Conservation (phyloP, 495 filamentous ascomycete species). For the Penicillium subrubescens region DNA sequence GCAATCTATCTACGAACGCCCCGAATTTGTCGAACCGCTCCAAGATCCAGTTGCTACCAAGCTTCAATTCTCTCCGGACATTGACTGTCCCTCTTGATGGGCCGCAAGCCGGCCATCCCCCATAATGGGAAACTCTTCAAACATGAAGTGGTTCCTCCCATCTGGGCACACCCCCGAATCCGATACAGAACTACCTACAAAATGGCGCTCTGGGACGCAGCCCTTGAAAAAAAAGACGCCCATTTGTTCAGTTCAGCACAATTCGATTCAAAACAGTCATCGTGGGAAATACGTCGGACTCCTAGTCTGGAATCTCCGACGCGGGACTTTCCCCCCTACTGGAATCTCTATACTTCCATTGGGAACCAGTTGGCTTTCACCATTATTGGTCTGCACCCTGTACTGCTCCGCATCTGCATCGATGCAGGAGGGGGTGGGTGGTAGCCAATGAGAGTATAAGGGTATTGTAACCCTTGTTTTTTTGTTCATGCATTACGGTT, state of each 20-base stretch:
- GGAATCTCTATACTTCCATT: slow-evolving; percentile 14
- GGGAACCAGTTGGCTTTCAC: neutral
- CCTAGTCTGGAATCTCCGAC: slow-evolving; percentile 11
- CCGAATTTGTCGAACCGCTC: slow-evolving; percentile 7
- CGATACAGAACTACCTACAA: slow-evolving; percentile 4
- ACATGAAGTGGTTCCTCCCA: neutral
- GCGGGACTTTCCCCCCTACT: slow-evolving; percentile 1
- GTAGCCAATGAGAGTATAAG: slow-evolving; percentile 21
- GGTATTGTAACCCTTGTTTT: slow-evolving; percentile 4
- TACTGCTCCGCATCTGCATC: neutral
- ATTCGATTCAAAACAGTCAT: slow-evolving; percentile 4
- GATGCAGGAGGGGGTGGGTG: slow-evolving; percentile 2
- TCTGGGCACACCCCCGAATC: neutral
- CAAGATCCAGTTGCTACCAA: slow-evolving; percentile 7
- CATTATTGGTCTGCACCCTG: slow-evolving; percentile 17
- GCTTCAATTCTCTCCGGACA: slow-evolving; percentile 15
- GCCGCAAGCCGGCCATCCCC: slow-evolving; percentile 22
- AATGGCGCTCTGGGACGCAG: slow-evolving; percentile 6
- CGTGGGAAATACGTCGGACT: slow-evolving; percentile 7
- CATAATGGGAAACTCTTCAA: neutral
- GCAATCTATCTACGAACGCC: neutral
- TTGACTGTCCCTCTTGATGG: slow-evolving; percentile 17
- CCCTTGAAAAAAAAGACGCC: slow-evolving; percentile 1
- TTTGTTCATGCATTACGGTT: slow-evolving; percentile 19
- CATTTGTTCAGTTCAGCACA: slow-evolving; percentile 9